A percentile compares a stretch with the other conserved stretches of the same genome.
These are phyloP conservation scores for Ophiosphaerella narmari DNA, from an alignment of 2,329 filamentous ascomycete genomes.

Conservation along the genomic window DNA sequence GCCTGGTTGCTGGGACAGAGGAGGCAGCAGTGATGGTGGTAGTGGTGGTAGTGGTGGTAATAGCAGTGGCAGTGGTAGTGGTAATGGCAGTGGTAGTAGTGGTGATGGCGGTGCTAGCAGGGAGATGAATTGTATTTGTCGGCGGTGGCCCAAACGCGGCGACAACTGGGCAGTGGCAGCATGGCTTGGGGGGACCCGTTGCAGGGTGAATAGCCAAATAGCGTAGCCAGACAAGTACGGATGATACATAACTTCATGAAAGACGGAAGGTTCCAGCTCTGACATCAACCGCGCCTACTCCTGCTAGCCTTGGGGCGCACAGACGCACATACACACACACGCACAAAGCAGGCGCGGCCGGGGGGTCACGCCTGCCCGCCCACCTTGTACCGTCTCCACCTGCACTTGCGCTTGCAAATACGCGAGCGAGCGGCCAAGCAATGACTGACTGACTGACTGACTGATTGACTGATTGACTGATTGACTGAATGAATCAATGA, in stretches of 20 bases:
- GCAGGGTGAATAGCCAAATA: conserved; percentile 14
- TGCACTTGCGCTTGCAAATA: too few relatives aligned
- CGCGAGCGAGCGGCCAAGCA: too few relatives aligned
- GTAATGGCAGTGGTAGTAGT: background rate
- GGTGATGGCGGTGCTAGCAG: background rate
- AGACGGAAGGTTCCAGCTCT: conserved; percentile 47
- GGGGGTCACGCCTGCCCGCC: conserved; percentile 7
- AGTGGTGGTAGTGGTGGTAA: background rate
- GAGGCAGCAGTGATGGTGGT: background rate
- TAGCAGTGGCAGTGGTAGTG: background rate
- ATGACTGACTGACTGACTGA: too few relatives aligned
- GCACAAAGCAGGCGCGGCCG: conserved; percentile 24
- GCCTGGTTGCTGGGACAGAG: too few relatives aligned
- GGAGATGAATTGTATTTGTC: background rate
- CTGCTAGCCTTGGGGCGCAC: conserved; percentile 18
- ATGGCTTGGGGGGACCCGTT: conserved; percentile 18
- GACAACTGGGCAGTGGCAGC: conserved; percentile 1
- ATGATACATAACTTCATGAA: conserved; percentile 45
- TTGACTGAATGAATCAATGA: too few relatives aligned
- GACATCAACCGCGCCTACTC: conserved; percentile 43
- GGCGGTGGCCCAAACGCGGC: conserved; percentile 5
- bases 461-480: too few relatives aligned
- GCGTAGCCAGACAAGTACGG: conserved; percentile 34
- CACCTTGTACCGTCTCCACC: background rate
- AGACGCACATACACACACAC: conserved; percentile 11